Base-by-base conservation (phyloP, 2,329 filamentous ascomycete species). In the Alternaria sp. region DNA sequence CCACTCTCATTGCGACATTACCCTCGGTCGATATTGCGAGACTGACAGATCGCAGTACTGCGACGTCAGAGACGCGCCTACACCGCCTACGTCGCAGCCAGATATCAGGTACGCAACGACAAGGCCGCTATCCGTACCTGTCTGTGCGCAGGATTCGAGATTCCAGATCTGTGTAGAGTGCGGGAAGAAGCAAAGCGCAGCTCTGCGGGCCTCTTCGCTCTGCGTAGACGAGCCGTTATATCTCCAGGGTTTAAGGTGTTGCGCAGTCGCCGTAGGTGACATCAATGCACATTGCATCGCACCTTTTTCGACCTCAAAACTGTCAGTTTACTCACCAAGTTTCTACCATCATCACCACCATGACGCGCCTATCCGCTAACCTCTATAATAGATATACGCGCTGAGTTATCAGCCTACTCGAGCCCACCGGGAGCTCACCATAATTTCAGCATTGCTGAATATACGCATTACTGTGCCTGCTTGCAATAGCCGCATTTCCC, bases 131-230 rank as follows among this genome's bases (percentile, higher is more conserved):
- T 57, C 62, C 62, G 67, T 69, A 64, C 68, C 69, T 74, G 75
- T 74, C 74, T 68, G 74, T 75, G 73, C 74, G 70, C 56, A 63
- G 61, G 68, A 72, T 72, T 74, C 63, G 65, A 76, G 36, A 51
- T 47, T 51, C 47, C 47, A 46, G 71, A 75, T 77, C 74, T 76
- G 73, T 74, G 75, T 71, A 73, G 75, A 71, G 71, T 52, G 59
- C 69, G 72, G 73, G 68, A 78, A 75, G 71, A 75, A 78, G 74
- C 74, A 76, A 76, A 76, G 73, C 62, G 68, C 70, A 70, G 66
- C n/a, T n/a, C 58, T 57, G 59, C 63, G 63, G 71, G 67, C 61
- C 70, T 70, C 46, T 58, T 59, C 51, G 65, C 64, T 62, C 65
- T 58, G 65, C 62, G 61, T 66, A 63, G 69, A 70, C 73, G 67